These are phyloP conservation scores for Fagopyrum homotropicum DNA, from an alignment of 148 eudicot species.

Conservation along the genomic window DNA sequence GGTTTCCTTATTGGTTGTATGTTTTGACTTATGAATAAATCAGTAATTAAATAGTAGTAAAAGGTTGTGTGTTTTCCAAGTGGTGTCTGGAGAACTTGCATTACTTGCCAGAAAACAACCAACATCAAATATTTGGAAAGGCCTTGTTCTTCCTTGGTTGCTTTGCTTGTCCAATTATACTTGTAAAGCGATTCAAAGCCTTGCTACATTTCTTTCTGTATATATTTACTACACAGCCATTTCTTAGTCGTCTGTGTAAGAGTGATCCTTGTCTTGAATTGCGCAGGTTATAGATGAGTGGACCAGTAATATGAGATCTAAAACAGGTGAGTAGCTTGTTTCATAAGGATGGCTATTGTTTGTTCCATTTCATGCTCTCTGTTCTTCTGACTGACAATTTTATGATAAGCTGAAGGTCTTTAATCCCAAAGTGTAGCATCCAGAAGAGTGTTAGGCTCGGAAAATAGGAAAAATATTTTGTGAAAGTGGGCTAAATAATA, in stretches of 20 bases:
- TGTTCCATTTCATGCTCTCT: neutral
- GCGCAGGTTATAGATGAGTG: constrained; percentile 15
- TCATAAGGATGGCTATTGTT: neutral
- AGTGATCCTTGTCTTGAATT: neutral
- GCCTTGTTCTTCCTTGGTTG: constrained; percentile 19
- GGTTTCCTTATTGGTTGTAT: neutral
- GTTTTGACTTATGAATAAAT: neutral
- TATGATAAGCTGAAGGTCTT: neutral
- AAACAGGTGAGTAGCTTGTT: constrained; percentile 12
- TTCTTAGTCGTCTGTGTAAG: neutral
- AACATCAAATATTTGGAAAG: constrained; percentile 32
- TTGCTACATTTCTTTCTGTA: constrained; percentile 25
- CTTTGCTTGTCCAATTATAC: constrained; percentile 19
- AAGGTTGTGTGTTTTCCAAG: constrained; percentile 68
- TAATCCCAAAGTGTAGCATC: neutral
- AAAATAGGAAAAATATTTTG: neutral
- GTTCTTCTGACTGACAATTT: neutral
- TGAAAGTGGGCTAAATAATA: neutral
- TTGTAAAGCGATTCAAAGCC: constrained; percentile 15
- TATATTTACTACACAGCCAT: neutral
- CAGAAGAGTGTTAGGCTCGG: neutral
- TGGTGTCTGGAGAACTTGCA: constrained; percentile 58
- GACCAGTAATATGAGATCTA: constrained; percentile 13
- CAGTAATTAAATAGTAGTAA: neutral
- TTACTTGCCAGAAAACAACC: constrained; percentile 94